Evolutionary conservation across 768 basidiomycete species (phyloP), one percentile per base, ranked within the genome.

Genomic region (Asterophora lycoperdoides): DNA sequence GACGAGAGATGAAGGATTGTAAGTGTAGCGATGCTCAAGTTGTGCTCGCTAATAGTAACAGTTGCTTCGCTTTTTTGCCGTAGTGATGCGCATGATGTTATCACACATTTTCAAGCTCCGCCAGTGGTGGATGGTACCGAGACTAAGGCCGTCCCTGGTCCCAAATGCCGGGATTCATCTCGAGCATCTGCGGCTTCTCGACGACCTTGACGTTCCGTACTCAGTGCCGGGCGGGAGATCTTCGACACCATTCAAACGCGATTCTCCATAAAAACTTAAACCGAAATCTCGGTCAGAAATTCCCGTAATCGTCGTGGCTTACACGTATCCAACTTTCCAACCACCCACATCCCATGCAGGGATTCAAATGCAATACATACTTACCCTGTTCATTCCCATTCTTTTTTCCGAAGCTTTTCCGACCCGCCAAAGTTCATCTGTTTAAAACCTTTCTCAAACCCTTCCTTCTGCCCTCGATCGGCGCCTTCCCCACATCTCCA

Each of bases 121-220:
- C 20, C 23, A 14, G 39, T 26, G n/a, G 14, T n/a, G 6, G 23
- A n/a, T 20, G 4, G 20, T 5, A 11, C 20, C 11, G 2, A 11
- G n/a, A n/a, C n/a, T n/a, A n/a, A n/a, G n/a, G n/a, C n/a, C n/a
- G n/a, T n/a, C n/a, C n/a, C n/a, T n/a, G n/a, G n/a, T 98, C 96
- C 93, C 94, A 96, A 14, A 98, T 84, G 6, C 87, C 95, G 44
- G 94, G 95, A 60, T 99, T 99, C 61, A 98, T 96, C 72, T 99
- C 96, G 44, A 84, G 76, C 94, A 98, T 97, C 67, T 94, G 93
- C 0, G 87, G 81, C 60, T 96, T 97, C 70, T 99, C 93, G 39
- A 93, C 79, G 26, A 98, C 91, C 63, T 88, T 93, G 64, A 91
- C 80, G 43, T 76, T 79, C n/a, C n/a, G n/a, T n/a, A n/a, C n/a